Evolutionary conservation across 2,329 filamentous ascomycete genomes (phyloP), one percentile per base, ranked within the genome.

Genomic region (Blumeriella jaapii): DNA sequence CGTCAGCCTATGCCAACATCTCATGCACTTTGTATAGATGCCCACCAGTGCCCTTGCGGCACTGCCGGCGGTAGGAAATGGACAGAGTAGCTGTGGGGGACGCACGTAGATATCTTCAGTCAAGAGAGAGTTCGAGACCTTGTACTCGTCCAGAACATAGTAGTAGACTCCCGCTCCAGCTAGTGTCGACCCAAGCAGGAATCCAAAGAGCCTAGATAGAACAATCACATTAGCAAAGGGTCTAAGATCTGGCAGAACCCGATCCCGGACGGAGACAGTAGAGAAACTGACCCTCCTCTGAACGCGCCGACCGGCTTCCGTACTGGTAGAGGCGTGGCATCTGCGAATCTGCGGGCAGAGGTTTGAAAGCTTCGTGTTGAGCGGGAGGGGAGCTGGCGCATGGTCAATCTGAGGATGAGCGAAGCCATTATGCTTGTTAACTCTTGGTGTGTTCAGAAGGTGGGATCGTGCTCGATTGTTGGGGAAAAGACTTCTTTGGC

Each of bases 31-130:
- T n/a, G n/a, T n/a, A n/a, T n/a, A n/a, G n/a, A n/a, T n/a, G n/a
- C n/a, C n/a, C n/a, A n/a, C n/a, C n/a, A n/a, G n/a, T n/a, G n/a
- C n/a, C n/a, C n/a, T n/a, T n/a, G n/a, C n/a, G n/a, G n/a, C n/a
- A n/a, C n/a, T n/a, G n/a, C n/a, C 31, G 18, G 28, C 29, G 16
- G 24, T 13, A 29, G 13, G 22, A 36, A 19, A 32, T 31, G 27
- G 42, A 36, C 31, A 39, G 46, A 36, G 41, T 34, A 34, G n/a
- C n/a, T n/a, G n/a, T n/a, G 54, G 61, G 48, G 55, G 49, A 79
- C 84, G 61, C 72, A 95, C 89, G 62, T 89, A 89, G 59, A 96
- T 94, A 62, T 96, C 89, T 63, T 94, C 86, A 42, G 80, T 89
- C 61, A 96, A 67, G 55, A 95, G 71, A 63, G 93, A 83, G 65